These are phyloP conservation scores for Gnetum montanum DNA, from an alignment of 75 land plant genomes.

Conservation along the genomic window DNA sequence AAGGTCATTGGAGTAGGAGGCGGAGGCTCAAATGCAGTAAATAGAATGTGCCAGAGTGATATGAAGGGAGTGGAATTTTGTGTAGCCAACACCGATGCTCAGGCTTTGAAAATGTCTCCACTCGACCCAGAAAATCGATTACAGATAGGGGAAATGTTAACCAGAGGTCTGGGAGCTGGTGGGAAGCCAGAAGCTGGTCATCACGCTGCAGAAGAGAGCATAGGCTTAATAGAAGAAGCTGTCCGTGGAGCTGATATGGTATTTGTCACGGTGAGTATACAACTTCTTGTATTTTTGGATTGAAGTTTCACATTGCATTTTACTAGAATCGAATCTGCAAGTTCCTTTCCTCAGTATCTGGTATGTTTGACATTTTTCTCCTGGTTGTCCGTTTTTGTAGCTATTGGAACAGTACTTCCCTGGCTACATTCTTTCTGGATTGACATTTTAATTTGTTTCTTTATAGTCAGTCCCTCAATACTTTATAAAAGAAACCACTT, in stretches of 20 bases:
- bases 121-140: conserved; percentile 63
- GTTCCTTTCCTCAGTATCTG: background rate
- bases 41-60: conserved; percentile 85
- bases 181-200: conserved; percentile 94
- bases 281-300: too few relatives aligned
- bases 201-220: conserved; percentile 95
- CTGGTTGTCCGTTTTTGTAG: background rate
- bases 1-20: conserved; percentile 97
- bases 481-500: too few relatives aligned
- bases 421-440: background rate
- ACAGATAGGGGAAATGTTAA: conserved; percentile 84
- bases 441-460: too few relatives aligned
- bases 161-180: conserved; percentile 95
- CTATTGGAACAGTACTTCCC: too few relatives aligned
- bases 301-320: background rate
- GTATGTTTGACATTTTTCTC: background rate
- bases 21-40: conserved; percentile 96
- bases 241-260: conserved; percentile 90
- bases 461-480: too few relatives aligned
- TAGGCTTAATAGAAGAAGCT: conserved; percentile 67
- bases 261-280: conserved; percentile 76
- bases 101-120: conserved; percentile 92
- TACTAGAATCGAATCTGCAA: background rate
- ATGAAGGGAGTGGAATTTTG: conserved; percentile 97
- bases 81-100: conserved; percentile 93